Conservation (phyloP, 2,329 filamentous ascomycete genomes). For the Ophiostoma sp. region DNA sequence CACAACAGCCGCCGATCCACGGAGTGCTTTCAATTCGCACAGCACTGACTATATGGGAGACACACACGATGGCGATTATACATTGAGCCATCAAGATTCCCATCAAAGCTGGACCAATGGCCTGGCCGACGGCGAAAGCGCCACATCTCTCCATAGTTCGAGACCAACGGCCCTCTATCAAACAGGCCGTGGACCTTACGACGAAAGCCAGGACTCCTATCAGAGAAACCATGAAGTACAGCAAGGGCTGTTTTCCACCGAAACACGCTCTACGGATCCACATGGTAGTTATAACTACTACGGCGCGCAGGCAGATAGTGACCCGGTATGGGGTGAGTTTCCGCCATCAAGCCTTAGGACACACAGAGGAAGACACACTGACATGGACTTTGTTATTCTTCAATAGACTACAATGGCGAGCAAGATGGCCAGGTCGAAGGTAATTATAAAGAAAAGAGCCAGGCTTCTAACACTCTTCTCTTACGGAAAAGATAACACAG, state of each 20-base stretch:
- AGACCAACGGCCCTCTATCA: too few species aligned
- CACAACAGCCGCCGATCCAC: background rate
- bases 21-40: background rate
- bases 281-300: background rate
- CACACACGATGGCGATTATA: background rate
- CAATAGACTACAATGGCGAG: background rate
- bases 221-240: background rate
- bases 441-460: background rate
- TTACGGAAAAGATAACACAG: too few species aligned
- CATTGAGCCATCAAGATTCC: background rate
- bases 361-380: background rate
- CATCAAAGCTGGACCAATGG: background rate
- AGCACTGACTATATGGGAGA: background rate
- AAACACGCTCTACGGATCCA: background rate
- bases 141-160: too few species aligned
- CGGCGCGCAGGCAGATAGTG: background rate
- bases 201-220: background rate
- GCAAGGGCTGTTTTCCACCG: background rate
- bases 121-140: background rate
- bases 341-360: background rate
- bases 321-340: background rate
- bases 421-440: background rate
- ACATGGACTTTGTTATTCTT: background rate
- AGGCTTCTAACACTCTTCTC: background rate
- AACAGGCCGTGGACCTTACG: too few species aligned